Conservation (phyloP, 2,329 filamentous ascomycete species). For the Alternaria longipes region DNA sequence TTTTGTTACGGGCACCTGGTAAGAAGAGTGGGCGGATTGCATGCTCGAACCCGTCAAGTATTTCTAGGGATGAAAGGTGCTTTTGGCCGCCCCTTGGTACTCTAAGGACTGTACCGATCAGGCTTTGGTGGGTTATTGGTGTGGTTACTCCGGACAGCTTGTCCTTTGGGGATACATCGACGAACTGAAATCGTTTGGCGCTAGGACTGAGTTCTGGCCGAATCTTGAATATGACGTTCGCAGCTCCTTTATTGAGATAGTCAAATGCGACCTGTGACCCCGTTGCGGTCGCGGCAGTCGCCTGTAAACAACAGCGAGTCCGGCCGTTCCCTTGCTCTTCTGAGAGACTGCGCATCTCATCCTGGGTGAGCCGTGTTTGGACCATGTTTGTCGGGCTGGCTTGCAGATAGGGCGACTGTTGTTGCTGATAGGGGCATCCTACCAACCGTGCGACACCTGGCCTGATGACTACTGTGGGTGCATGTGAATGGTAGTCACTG, state of each 20-base stretch:
- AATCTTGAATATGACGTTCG: constrained; percentile 46
- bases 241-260: constrained; percentile 47
- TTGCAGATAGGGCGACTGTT: not conserved
- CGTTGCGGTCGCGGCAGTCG: constrained; percentile 5
- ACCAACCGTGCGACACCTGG: constrained; percentile 10
- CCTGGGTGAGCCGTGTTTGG: constrained; percentile 12
- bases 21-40: constrained; percentile 43
- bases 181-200: constrained; percentile 25
- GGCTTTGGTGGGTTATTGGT: constrained; percentile 14
- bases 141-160: constrained; percentile 7
- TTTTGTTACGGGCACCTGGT: constrained; percentile 12
- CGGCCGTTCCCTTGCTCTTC: constrained; percentile 11
- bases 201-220: constrained; percentile 14
- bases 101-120: constrained; percentile 38
- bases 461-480: constrained; percentile 16
- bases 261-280: constrained; percentile 26
- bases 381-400: constrained; percentile 9
- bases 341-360: constrained; percentile 18
- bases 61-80: constrained; percentile 34
- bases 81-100: constrained; percentile 43
- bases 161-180: constrained; percentile 19
- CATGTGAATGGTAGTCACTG: constrained; percentile 1
- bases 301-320: constrained; percentile 28
- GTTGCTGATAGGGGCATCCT: constrained; percentile 15
- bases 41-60: constrained; percentile 39